Conservation (phyloP, 495 filamentous ascomycete species). For the Xylaria sp. region DNA sequence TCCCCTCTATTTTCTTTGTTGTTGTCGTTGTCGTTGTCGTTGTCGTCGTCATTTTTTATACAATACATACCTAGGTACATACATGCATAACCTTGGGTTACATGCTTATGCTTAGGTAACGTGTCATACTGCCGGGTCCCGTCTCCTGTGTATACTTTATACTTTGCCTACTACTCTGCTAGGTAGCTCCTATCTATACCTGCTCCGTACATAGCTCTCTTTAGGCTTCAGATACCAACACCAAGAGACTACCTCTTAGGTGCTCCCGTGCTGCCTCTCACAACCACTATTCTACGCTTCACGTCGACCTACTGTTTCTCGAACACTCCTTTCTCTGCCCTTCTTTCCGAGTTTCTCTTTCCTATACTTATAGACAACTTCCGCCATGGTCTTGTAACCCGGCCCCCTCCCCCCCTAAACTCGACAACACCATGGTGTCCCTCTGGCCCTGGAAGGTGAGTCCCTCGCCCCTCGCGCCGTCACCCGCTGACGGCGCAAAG, state of each 20-base stretch:
- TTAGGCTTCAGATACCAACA: not conserved
- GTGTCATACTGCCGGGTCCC: not conserved
- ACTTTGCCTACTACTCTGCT: not conserved
- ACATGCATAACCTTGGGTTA: too few species aligned
- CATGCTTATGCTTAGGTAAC: too few species aligned
- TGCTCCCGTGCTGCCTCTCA: not conserved
- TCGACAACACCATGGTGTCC: conserved; percentile 68
- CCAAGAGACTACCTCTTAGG: not conserved
- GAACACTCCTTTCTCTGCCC: not conserved
- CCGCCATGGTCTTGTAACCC: conserved; percentile 34
- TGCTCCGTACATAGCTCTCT: not conserved
- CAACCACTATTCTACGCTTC: not conserved
- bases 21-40: not conserved
- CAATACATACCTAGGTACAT: not conserved
- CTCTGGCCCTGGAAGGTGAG: conserved; percentile 82
- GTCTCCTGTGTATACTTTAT: not conserved
- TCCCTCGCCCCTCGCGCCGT: not conserved
- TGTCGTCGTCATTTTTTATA: not conserved
- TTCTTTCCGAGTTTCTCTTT: not conserved
- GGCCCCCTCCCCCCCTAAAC: conserved; percentile 28
- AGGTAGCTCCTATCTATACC: not conserved
- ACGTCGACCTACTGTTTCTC: not conserved
- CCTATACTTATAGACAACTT: not conserved
- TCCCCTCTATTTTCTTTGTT: conserved; percentile 3
- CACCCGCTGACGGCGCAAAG: not conserved